Conservation (phyloP, 2,329 filamentous ascomycete species). For the Neospermospora avenae region DNA sequence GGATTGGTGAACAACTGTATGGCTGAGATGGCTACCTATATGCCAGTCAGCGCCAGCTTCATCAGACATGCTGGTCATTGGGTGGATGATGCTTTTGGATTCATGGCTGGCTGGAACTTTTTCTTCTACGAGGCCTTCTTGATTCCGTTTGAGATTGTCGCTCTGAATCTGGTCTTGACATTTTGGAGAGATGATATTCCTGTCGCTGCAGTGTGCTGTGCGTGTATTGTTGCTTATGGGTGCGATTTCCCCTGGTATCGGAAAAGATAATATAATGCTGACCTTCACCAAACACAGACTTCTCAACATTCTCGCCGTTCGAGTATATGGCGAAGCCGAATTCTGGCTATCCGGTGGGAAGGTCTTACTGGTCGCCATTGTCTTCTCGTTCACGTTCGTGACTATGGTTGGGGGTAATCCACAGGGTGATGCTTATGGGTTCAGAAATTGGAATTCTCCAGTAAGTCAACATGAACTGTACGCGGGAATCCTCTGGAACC, state of each 20-base stretch:
- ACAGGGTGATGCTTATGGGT: constrained; percentile 51
- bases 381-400: constrained; percentile 58
- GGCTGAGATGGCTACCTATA: constrained; percentile 29
- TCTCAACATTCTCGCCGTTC: constrained; percentile 44
- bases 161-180: constrained; percentile 1
- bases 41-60: constrained; percentile 6
- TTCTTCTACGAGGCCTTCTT: constrained; percentile 7
- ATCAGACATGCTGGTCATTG: constrained; percentile 6
- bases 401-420: constrained; percentile 63
- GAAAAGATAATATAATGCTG: too few relatives aligned
- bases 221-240: constrained; percentile 4
- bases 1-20: constrained; percentile 7
- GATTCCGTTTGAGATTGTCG: constrained; percentile 32
- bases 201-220: constrained; percentile 4
- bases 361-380: constrained; percentile 51
- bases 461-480: constrained; percentile 50
- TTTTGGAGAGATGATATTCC: constrained; percentile 8
- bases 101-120: constrained; percentile 10
- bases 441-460: constrained; percentile 44
- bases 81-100: constrained; percentile 8
- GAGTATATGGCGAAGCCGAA: constrained; percentile 74
- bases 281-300: not conserved
- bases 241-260: not conserved
- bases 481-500: not conserved
- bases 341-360: constrained; percentile 66